Percentiles rank a stretch among this genome's conserved stretches.
Evolutionary conservation across 73 alveolate species (phyloP).

Genomic region (Paramecium primaurelia): DNA sequence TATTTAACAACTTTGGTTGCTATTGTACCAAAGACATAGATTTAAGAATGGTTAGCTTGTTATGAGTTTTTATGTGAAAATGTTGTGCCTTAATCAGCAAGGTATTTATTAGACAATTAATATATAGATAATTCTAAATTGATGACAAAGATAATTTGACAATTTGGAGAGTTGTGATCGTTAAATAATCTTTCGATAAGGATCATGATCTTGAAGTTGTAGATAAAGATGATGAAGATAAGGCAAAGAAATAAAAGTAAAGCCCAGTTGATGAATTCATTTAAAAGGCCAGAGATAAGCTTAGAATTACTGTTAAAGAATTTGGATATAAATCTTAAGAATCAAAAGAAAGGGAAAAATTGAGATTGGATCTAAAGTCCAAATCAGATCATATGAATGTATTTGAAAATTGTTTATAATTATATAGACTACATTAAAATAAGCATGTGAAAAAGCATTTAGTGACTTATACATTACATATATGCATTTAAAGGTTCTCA

Average conservation of each 20-base stretch:
- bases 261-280: conserved; percentile 64
- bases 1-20: conserved; percentile 62
- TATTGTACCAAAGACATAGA: conserved; percentile 60
- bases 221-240: not conserved
- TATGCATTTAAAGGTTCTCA: conserved; percentile 76
- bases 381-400: conserved; percentile 61
- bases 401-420: not conserved
- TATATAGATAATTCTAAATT: conserved; percentile 60
- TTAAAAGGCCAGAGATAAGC: conserved; percentile 59
- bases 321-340: conserved; percentile 70
- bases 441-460: conserved; percentile 74
- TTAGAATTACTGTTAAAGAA: conserved; percentile 67
- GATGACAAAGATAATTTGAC: conserved; percentile 81
- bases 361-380: conserved; percentile 63
- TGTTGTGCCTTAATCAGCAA: conserved; percentile 69
- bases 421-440: conserved; percentile 61
- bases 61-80: conserved; percentile 61
- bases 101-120: not conserved
- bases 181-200: conserved; percentile 51
- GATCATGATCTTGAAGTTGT: conserved; percentile 3
- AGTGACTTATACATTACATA: conserved; percentile 76
- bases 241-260: not conserved
- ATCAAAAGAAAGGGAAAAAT: conserved; percentile 62
- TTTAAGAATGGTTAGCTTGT: conserved; percentile 49
- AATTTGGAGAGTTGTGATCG: conserved; percentile 78